These are phyloP conservation scores for Nemania diffusa DNA, from an alignment of 2,329 filamentous ascomycete species.

Conservation along the genomic window DNA sequence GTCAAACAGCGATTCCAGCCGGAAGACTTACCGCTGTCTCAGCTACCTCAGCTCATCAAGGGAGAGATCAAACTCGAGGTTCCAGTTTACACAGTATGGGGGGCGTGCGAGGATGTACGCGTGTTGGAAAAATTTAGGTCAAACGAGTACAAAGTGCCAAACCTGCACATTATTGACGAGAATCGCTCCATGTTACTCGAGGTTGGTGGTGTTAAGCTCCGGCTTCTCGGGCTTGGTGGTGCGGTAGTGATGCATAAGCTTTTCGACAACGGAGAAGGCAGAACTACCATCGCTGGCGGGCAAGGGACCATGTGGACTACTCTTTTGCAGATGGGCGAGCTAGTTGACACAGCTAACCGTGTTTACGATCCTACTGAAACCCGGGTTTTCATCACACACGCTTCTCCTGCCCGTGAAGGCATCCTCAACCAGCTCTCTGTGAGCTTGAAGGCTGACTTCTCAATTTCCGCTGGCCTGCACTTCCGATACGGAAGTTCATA, in stretches of 20 bases:
- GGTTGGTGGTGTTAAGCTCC: slow-evolving; percentile 93
- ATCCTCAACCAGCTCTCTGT: slow-evolving; percentile 98
- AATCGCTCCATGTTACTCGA: slow-evolving; percentile 95
- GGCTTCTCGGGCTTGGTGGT: slow-evolving; percentile 90
- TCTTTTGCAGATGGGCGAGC: slow-evolving; percentile 94
- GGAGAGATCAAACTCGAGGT: slow-evolving; percentile 92
- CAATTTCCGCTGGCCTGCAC: slow-evolving; percentile 94
- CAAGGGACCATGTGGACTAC: slow-evolving; percentile 99
- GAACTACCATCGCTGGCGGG: slow-evolving; percentile 96
- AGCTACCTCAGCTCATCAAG: slow-evolving; percentile 87
- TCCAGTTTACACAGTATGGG: slow-evolving; percentile 98
- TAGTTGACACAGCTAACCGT: slow-evolving; percentile 96
- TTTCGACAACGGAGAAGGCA: slow-evolving; percentile 97
- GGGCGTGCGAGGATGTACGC: slow-evolving; percentile 96
- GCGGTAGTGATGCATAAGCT: slow-evolving; percentile 99
- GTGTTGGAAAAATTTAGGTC: slow-evolving; percentile 98
- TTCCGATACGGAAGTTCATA: slow-evolving; percentile 99
- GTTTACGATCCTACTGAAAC: slow-evolving; percentile 99
- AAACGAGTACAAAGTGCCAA: slow-evolving; percentile 96
- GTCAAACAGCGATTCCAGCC: slow-evolving; percentile 88
- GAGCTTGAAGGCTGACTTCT: slow-evolving; percentile 97
- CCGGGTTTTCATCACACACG: slow-evolving; percentile 94
- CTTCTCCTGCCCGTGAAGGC: slow-evolving; percentile 94
- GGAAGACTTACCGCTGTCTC: slow-evolving; percentile 87
- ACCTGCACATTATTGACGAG: slow-evolving; percentile 98